Base-by-base conservation (phyloP, 2,329 filamentous ascomycete genomes). In the Coleophoma cylindrospora region DNA sequence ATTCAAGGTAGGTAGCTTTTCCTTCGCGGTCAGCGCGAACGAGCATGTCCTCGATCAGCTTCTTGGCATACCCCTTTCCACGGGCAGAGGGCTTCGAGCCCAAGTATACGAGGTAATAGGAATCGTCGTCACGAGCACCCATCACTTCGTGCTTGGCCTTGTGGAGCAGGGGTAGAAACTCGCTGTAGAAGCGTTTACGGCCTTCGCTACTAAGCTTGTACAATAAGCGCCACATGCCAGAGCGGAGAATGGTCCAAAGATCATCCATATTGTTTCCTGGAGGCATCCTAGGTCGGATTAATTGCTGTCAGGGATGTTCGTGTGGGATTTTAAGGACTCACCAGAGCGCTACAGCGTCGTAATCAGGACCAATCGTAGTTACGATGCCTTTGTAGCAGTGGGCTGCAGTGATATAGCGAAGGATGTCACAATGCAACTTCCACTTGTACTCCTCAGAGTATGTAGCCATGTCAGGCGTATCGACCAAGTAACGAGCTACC, bases 41-140 rank as follows among this genome's bases (percentile, higher is more conserved):
- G 47, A 84, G 83, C 69, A 90, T 84, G 64, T 88, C 75, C 65
- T 83, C 76, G 56, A 94, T 81, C 54, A 91, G 74, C 69, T 81
- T 84, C 57, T 76, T 76, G 14, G 83, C 87, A 66, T 89, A 89
- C 11, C 89, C 89, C 59, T 84, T 84, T 44, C 87, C 81, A 53
- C 86, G 80, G 4, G 84, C 81, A 54, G 74, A 75, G 34, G 86
- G 82, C 66, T 84, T 86, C 46, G 87, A 91, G 54, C 89, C 89
- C 54, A 95, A 75, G 68, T 92, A 94, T 44, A 91, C 87, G 49
- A 95, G 81, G 66, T 94, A 94, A 77, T 88, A 94, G 63, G 80
- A 83, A 53, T 86, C 74, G 58, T 74, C 66, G 64, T 89, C 84
- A 46, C 82, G 77, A 37, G 78, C 74, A 19, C 85, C 84, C 67